These are phyloP conservation scores for Camelina hispida DNA, from an alignment of 345 rosid genomes.

Conservation along the genomic window DNA sequence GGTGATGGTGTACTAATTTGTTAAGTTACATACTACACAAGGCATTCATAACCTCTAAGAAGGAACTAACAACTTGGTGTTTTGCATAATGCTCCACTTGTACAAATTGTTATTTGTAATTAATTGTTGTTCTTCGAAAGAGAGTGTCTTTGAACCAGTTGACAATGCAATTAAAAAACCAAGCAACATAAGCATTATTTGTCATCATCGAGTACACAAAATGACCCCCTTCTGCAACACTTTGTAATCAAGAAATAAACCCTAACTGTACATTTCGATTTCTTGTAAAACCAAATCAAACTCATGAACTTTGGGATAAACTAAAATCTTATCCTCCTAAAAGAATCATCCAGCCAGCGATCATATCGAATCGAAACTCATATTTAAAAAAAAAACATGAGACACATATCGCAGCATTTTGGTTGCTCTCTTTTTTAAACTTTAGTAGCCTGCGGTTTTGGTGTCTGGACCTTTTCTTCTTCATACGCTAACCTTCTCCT, in stretches of 20 bases:
- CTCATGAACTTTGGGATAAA: conserved; percentile 1
- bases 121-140: background rate
- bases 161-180: background rate
- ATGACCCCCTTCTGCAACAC: conserved; percentile 23
- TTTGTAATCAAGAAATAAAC: conserved; percentile 14
- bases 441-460: conserved; percentile 43
- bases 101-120: background rate
- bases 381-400: background rate
- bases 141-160: conserved; percentile 14
- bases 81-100: background rate
- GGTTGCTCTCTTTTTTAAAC: conserved; percentile 33
- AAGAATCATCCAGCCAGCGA: conserved; percentile 29
- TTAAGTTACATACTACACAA: too few relatives aligned
- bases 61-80: background rate
- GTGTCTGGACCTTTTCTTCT: conserved; percentile 59
- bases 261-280: conserved; percentile 16
- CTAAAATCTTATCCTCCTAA: conserved; percentile 4
- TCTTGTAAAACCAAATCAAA: background rate
- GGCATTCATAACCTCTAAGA: background rate
- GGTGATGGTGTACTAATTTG: background rate
- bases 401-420: background rate
- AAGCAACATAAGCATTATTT: conserved; percentile 20
- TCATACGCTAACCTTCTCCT: conserved; percentile 63
- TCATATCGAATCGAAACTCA: background rate
- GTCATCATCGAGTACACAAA: conserved; percentile 6